Percentiles rank a stretch among this genome's conserved stretches.
These are phyloP conservation scores for Globisporangium solare DNA, from an alignment of 352 stramenopile genomes.

Conservation along the genomic window DNA sequence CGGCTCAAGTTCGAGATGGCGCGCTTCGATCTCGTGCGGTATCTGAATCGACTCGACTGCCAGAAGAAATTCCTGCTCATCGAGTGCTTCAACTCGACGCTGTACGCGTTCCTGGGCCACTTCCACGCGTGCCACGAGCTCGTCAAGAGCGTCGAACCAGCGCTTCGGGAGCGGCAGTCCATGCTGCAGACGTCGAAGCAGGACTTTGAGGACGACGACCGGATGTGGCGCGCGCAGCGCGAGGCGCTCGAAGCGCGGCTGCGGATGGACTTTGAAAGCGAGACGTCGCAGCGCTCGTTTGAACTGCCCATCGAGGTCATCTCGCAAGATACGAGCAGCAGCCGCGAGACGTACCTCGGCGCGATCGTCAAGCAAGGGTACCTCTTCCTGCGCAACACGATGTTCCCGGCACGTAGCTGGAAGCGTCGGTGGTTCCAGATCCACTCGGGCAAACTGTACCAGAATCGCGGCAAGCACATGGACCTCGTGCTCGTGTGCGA, in stretches of 20 bases:
- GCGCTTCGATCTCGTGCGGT: constrained; percentile 81
- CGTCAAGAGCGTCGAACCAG: constrained; percentile 70
- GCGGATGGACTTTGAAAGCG: constrained; percentile 41
- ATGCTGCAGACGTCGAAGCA: constrained; percentile 56
- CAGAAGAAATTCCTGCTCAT: constrained; percentile 84
- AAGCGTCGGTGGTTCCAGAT: constrained; percentile 88
- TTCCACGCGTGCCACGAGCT: constrained; percentile 82
- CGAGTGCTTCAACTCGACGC: constrained; percentile 80
- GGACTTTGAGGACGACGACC: constrained; percentile 70
- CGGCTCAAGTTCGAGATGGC: constrained; percentile 75
- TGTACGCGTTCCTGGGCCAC: constrained; percentile 77
- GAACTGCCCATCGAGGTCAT: constrained; percentile 78
- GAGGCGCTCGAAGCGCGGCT: constrained; percentile 56
- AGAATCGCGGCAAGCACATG: constrained; percentile 74
- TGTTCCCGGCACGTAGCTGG: constrained; percentile 81
- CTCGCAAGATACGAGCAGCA: constrained; percentile 56
- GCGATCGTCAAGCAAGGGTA: constrained; percentile 76
- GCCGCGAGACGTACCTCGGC: constrained; percentile 29
- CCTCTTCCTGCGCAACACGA: constrained; percentile 78
- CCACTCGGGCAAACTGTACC: constrained; percentile 80
- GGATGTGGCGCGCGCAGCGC: constrained; percentile 70
- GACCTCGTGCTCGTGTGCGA: constrained; percentile 77
- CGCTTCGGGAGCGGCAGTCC: constrained; percentile 60
- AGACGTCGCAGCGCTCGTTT: constrained; percentile 30
- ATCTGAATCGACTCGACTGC: constrained; percentile 76